A percentile compares a stretch with the other conserved stretches of the same genome.
phyloP scores from a whole-genome alignment of 768 basidiomycete genomes.

The Gloeostereum incarnatum region DNA sequence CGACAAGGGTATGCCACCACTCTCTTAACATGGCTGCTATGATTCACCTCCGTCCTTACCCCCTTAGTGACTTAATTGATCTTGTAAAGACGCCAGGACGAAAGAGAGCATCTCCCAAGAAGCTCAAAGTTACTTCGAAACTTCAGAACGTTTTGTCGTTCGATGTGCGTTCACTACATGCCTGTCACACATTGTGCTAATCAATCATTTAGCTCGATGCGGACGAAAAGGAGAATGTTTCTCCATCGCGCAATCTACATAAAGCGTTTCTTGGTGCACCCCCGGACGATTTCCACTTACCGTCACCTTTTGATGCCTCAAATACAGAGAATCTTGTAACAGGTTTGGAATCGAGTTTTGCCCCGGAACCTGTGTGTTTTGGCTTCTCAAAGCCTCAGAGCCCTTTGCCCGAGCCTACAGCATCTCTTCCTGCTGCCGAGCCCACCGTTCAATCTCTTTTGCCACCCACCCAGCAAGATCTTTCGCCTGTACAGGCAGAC shows the following conservation, averaged over 20 bases:
- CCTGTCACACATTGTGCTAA: background rate
- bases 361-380: too few species aligned
- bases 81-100: conserved; percentile 80
- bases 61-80: conserved; percentile 57
- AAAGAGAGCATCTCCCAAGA: conserved; percentile 47
- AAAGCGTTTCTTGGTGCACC: conserved; percentile 29
- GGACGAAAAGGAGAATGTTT: conserved; percentile 26
- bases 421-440: too few species aligned
- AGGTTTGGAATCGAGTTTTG: too few species aligned
- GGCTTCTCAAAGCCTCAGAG: too few species aligned
- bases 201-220: conserved; percentile 20
- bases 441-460: too few species aligned
- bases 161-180: conserved; percentile 26
- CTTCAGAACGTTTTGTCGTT: conserved; percentile 31
- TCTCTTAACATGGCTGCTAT: background rate
- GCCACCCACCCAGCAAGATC: too few species aligned
- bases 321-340: too few species aligned
- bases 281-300: conserved; percentile 6
- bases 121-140: conserved; percentile 40
- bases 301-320: background rate
- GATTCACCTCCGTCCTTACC: conserved; percentile 1
- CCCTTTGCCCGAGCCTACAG: too few species aligned
- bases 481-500: too few species aligned
- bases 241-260: conserved; percentile 38
- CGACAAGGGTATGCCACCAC: conserved; percentile 48